Evolutionary conservation across 2,329 filamentous ascomycete species (phyloP).

Genomic region (Catunica adiposa): DNA sequence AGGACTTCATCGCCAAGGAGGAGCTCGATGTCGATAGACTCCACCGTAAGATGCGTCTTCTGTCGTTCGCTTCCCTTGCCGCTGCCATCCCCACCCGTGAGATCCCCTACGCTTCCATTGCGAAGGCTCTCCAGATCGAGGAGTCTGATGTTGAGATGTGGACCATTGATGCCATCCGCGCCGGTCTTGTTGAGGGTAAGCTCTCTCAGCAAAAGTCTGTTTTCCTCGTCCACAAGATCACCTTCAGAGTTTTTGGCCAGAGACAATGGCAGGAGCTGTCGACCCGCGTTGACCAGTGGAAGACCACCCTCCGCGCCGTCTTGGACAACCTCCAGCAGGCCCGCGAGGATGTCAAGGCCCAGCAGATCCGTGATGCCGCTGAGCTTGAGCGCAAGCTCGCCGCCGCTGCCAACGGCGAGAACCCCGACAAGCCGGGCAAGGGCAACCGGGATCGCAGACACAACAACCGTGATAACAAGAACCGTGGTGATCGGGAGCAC

Average conservation of each 20-base stretch:
- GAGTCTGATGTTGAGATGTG: constrained; percentile 84
- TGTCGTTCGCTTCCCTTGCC: constrained; percentile 81
- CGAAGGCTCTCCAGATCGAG: constrained; percentile 69
- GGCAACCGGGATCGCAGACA: constrained; percentile 19
- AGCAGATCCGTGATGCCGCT: constrained; percentile 61
- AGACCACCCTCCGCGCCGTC: constrained; percentile 62
- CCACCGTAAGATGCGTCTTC: constrained; percentile 87
- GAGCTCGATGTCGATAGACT: constrained; percentile 56
- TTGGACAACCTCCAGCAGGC: constrained; percentile 62
- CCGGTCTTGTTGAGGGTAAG: constrained; percentile 89
- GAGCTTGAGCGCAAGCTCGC: constrained; percentile 52
- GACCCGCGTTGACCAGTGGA: constrained; percentile 81
- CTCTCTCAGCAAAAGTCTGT: constrained; percentile 82
- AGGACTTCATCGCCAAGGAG: constrained; percentile 66
- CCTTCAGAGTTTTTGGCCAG: constrained; percentile 91
- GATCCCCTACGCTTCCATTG: constrained; percentile 74
- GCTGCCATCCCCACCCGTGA: constrained; percentile 70
- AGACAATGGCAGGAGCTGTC: constrained; percentile 97
- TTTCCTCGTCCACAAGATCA: constrained; percentile 90
- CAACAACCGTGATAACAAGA: constrained; percentile 20
- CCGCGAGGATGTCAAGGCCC: constrained; percentile 60
- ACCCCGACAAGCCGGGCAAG: constrained; percentile 19
- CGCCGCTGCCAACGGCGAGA: constrained; percentile 23
- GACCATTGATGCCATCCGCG: constrained; percentile 96
- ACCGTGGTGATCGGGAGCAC: constrained; percentile 20